Evolutionary conservation across 148 eudicot genomes (phyloP), one percentile per base, ranked within the genome.

Genomic region (Camellia granthamiana): DNA sequence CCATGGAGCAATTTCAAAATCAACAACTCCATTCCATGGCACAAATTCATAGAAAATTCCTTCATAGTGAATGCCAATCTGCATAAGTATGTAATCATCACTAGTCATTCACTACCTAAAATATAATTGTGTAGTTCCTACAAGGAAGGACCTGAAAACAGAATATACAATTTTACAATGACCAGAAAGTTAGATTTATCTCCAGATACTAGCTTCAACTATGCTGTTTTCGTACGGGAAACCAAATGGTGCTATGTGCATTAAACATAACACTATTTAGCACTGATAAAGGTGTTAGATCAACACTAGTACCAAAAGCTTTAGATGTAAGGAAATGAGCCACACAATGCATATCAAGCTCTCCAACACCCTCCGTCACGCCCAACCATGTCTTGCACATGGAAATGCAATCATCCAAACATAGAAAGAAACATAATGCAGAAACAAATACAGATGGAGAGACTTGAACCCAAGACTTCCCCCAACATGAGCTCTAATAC

Each of bases 1-100:
- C 98, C 98, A 94, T 41, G 85, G 89, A 78, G 87, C 84, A 81
- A 95, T 77, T 46, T 95, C 97, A 93, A 94, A 95, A 46, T 85
- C 85, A 77, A 95, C 90, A 51, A 87, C 87, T 62, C 94, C 98
- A 86, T 92, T 95, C 98, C 98, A 95, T 23, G 98, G 98, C 68
- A 93, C 97, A 83, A 95, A 95, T 81, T 95, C 98, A 80, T 91
- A 93, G 78, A 93, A 93, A 79, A 88, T 82, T 80, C 98, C 98
- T 71, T 77, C 94, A 79, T 85, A 85, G 87, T 95, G 98, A 85
- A 95, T 83, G 72, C 95, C 98, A 83, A 95, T 77, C 98, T 95
- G 90, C 85, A 84, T 30, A 63, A 78, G 47, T 67, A 76, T 69
- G 21, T 59, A 43, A 66, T 43, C 46, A 77, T 30, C 23, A 66